Conservation (phyloP, 192 early-diverging fungal genomes). For the Coemansia biformis region DNA sequence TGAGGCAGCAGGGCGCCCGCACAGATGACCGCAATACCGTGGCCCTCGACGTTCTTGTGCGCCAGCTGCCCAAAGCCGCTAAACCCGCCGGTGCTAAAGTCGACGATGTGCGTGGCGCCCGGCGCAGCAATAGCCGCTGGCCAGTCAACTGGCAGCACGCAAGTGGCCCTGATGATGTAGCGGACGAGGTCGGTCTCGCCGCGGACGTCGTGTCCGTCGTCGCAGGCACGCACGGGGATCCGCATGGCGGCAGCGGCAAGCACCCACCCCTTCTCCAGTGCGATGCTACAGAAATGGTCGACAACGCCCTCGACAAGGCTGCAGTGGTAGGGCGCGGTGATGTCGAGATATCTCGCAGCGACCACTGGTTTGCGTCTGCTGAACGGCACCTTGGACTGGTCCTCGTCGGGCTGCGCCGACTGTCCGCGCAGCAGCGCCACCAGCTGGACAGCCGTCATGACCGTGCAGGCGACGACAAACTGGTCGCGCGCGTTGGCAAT, state of each 20-base stretch:
- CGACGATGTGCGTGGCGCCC: constrained; percentile 78
- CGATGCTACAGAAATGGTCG: neutral
- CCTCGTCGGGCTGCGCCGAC: constrained; percentile 6
- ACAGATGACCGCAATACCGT: constrained; percentile 59
- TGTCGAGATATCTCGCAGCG: constrained; percentile 70
- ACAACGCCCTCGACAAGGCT: constrained; percentile 3
- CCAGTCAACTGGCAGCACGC: constrained; percentile 59
- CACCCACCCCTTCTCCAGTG: constrained; percentile 20
- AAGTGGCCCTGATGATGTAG: constrained; percentile 64
- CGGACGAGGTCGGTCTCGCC: constrained; percentile 52
- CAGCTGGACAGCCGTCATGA: constrained; percentile 6
- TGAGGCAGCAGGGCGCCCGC: constrained; percentile 12
- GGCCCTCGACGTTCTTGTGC: constrained; percentile 81
- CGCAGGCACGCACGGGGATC: constrained; percentile 69
- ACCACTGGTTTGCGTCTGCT: constrained; percentile 77
- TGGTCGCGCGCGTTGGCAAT: constrained; percentile 17
- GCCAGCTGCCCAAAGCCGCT: constrained; percentile 81
- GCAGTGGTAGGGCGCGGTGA: constrained; percentile 75
- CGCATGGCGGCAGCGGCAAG: constrained; percentile 15
- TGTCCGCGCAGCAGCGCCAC: neutral
- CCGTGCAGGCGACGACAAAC: constrained; percentile 23
- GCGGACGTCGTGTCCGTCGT: constrained; percentile 77
- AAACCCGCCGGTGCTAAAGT: constrained; percentile 87
- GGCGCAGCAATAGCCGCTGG: constrained; percentile 52
- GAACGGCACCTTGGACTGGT: constrained; percentile 70